Conservation (phyloP, 2,329 filamentous ascomycete genomes). For the Pseudogymnoascus sp. region DNA sequence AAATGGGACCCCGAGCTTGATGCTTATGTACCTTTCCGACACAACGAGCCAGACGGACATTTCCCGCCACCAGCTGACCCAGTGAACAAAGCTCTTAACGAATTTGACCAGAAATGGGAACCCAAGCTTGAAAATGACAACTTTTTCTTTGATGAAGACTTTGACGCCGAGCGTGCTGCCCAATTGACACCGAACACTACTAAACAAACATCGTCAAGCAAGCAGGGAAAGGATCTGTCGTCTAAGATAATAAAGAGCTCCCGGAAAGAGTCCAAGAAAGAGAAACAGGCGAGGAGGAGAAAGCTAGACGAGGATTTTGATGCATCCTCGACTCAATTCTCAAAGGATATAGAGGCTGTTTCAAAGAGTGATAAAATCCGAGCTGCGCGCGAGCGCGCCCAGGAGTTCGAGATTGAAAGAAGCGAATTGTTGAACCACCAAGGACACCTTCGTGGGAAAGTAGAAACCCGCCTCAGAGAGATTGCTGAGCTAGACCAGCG, state of each 20-base stretch:
- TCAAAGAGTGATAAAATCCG: slow-evolving; percentile 13
- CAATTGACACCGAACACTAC: not conserved
- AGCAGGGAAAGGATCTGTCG: not conserved
- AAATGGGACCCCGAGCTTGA: slow-evolving; percentile 11
- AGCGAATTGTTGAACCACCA: slow-evolving; percentile 19
- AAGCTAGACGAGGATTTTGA: slow-evolving; percentile 23
- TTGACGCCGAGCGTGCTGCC: not conserved
- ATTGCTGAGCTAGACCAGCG: slow-evolving; percentile 12
- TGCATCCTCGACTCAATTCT: not conserved
- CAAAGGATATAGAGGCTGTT: slow-evolving; percentile 5
- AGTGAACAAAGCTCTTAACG: slow-evolving; percentile 21
- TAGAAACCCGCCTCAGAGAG: slow-evolving; percentile 15
- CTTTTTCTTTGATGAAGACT: slow-evolving; percentile 5
- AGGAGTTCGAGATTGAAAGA: slow-evolving; percentile 19
- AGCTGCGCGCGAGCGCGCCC: slow-evolving; percentile 13
- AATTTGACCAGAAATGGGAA: slow-evolving; percentile 9
- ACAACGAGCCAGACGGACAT: slow-evolving; percentile 35
- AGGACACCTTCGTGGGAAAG: slow-evolving; percentile 15
- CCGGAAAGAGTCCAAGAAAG: slow-evolving; percentile 14
- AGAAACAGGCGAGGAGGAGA: slow-evolving; percentile 21
- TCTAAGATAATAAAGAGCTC: slow-evolving; percentile 2
- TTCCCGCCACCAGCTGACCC: slow-evolving; percentile 19
- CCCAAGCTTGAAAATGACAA: slow-evolving; percentile 6
- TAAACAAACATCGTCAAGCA: not conserved
- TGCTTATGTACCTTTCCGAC: slow-evolving; percentile 31